phyloP scores from a whole-genome alignment of 306 rosid genomes.

The Ziziphus jujuba region DNA sequence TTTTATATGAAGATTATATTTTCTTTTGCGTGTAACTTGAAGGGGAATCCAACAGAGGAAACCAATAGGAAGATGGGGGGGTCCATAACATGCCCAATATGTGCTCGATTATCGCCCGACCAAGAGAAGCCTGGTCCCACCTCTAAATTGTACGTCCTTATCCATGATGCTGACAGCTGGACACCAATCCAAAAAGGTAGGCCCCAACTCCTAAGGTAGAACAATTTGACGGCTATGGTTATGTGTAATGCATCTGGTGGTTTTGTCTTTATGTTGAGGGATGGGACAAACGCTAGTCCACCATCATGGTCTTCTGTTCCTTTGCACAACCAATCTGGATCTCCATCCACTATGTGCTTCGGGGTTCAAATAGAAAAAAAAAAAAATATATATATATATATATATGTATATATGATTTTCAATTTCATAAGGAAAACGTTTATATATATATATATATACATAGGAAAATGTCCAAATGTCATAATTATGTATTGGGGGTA shows the following conservation, averaged over 20 bases:
- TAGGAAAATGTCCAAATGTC: too few relatives aligned
- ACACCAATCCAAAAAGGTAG: not conserved
- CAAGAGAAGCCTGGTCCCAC: conserved; percentile 10
- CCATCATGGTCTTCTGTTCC: not conserved
- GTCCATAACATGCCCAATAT: too few relatives aligned
- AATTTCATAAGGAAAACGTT: too few relatives aligned
- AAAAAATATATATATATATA: too few relatives aligned
- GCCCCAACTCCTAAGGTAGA: not conserved
- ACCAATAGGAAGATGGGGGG: not conserved
- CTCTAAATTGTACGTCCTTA: conserved; percentile 9
- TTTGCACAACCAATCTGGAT: not conserved
- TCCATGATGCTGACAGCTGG: conserved; percentile 29
- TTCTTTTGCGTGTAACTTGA: too few relatives aligned
- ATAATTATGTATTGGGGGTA: too few relatives aligned
- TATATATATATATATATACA: too few relatives aligned
- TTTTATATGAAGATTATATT: too few relatives aligned
- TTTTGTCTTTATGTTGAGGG: conserved; percentile 16
- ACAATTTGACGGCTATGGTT: conserved; percentile 31
- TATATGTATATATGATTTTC: too few relatives aligned
- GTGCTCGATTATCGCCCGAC: conserved; percentile 23
- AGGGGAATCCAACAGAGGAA: not conserved
- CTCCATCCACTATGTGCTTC: too few relatives aligned
- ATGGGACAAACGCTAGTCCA: conserved; percentile 18
- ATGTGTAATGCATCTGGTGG: conserved; percentile 29
- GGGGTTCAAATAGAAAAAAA: too few relatives aligned